Base-by-base conservation (phyloP, 495 filamentous ascomycete species). In the Platismatia glauca region DNA sequence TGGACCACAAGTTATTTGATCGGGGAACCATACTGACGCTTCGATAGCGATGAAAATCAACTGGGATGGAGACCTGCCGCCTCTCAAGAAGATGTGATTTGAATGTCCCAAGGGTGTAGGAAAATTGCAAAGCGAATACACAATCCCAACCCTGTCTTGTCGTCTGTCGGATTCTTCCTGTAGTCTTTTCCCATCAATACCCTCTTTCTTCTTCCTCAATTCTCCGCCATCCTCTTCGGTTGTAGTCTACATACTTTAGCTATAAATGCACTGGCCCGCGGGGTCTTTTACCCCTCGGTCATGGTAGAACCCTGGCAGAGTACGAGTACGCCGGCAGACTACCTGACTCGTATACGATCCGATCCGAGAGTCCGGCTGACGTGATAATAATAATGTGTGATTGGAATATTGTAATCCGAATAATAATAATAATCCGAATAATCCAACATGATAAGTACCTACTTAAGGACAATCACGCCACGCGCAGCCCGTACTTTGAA, bases 21-120 rank as follows among this genome's bases (percentile, higher is more conserved):
- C 8, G 27, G 34, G 59, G 20, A 41, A 39, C 29, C 35, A 20
- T 48, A 58, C 68, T 73, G 60, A 71, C 53, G 9, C 50, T 56
- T 15, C 33, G 11, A 39, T 48, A 78, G 75, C 75, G 38, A 75
- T 75, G 70, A 76, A 77, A 59, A 63, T 78, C 38, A 70, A 75
- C 60, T 79, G 71, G 66, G 72, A 75, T 64, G 75, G 77, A 29
- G 72, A 74, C 18, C 64, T 78, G 38, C 74, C 74, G 12, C 66
- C 68, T 7, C 60, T 73, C 60, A 67, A 64, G 56, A 65, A 65
- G 65, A 60, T 61, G 65, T 64, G 46, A 57, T 34, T 29, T 11
- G 34, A 29, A 20, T 35, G 22, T 24, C n/a, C 20, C 44, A 41
- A 41, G 46, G 8, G 37, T 33, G 31, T 35, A 0, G 15, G 58